Evolutionary conservation across 1,284 basidiomycete genomes (phyloP), one percentile per base, ranked within the genome.

Genomic region (Apiotrichum mycotoxinovorans): DNA sequence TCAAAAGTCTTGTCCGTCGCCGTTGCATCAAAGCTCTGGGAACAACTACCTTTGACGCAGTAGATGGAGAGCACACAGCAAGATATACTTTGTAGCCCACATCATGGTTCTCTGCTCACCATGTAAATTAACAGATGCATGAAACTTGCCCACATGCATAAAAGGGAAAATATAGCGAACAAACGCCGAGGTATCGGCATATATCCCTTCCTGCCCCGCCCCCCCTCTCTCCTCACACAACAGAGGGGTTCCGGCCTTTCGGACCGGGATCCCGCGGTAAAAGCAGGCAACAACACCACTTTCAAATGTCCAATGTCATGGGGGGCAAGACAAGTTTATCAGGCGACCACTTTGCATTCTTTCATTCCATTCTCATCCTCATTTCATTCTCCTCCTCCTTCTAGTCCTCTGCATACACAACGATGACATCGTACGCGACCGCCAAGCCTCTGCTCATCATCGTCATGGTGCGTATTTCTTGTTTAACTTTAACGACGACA

Each of bases 381-480:
- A 11, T 14, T 30, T 47, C 33, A 4, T 15, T 27, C 30, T 14
- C 18, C 27, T 33, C 23, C 20, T 25, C 26, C 15, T 14, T n/a
- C 14, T 22, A 33, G 5, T 15, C 34, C 1, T 23, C 5, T 3
- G 4, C 18, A n/a, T 18, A 33, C 27, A 37, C 10, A 27, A 35
- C 18, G 25, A 59, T 59, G 54, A 14, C 43, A 22, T 43, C 53
- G 30, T 61, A 58, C 51, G 14, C 37, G 3, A 33, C 42, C 27
- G 23, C 72, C 2, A 63, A 72, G 51, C 76, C 76, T 0, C 66
- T 75, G 2, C 64, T 77, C 55, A 73, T 77, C 45, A 65, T 77
- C n/a, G 76, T 75, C 46, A 77, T 77, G 76, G 75, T 74, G 51
- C 56, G 74, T 66, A 3, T 2, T 1, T 1, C 56, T 73, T 66